Conservation (phyloP, 1,139 yeast species). For the Taphrina pruni region DNA sequence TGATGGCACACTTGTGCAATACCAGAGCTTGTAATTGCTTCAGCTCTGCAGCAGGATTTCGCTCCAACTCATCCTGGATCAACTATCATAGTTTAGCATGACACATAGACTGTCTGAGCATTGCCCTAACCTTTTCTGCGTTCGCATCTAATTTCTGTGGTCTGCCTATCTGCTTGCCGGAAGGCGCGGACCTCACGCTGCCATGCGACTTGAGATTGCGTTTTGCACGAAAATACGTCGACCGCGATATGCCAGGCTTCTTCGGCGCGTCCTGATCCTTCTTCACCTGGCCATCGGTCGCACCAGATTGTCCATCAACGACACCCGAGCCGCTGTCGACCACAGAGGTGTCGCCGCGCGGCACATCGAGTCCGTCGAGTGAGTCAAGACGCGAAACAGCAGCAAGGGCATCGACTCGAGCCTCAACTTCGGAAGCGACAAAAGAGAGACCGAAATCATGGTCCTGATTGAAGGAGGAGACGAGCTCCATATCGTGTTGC, state of each 20-base stretch:
- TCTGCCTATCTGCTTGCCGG: conserved; percentile 27
- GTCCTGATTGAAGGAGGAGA: conserved; percentile 13
- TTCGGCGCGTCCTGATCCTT: conserved; percentile 13
- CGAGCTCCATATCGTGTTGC: conserved; percentile 34
- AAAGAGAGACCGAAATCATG: conserved; percentile 18
- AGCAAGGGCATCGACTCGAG: conserved; percentile 2
- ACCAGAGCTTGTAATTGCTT: conserved; percentile 24
- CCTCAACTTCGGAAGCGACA: not conserved
- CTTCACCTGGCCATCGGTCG: not conserved
- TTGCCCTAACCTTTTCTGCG: conserved; percentile 15
- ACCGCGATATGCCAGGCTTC: conserved; percentile 25
- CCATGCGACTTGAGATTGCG: conserved; percentile 33
- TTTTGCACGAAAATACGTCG: conserved; percentile 26
- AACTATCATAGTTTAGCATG: not conserved
- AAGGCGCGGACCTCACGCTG: conserved; percentile 24
- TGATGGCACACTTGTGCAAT: conserved; percentile 17
- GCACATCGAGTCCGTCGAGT: conserved; percentile 7
- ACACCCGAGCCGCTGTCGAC: not conserved
- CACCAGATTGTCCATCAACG: not conserved
- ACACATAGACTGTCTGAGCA: not conserved
- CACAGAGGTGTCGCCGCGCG: not conserved
- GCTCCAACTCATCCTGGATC: conserved; percentile 21
- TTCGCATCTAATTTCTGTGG: conserved; percentile 26
- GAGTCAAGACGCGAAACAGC: conserved; percentile 5
- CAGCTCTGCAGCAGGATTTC: conserved; percentile 24